Base-by-base conservation (phyloP, 176 grass and related monocot species). In the Cymbopogon citratus region DNA sequence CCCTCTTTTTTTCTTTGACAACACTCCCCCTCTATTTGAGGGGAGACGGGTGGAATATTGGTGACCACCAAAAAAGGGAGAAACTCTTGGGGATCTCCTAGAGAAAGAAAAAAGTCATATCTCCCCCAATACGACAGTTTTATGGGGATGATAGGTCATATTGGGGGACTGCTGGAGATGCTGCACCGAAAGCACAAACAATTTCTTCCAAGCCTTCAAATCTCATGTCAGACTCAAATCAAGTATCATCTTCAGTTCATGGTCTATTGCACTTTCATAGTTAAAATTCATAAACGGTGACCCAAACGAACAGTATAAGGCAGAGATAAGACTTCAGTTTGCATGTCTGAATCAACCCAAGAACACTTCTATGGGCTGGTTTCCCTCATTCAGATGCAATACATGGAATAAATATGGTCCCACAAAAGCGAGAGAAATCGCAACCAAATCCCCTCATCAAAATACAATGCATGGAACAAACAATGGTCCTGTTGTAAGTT, bases 331-430 rank as follows among this genome's bases (percentile, higher is more conserved):
- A 16, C 34, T 40, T 65, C n/a, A 62, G 72, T 69, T 66, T 67
- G n/a, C 33, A n/a, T 46, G 27, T 19, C 46, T 80, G 70, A 25
- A 49, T 76, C 41, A 71, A 83, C 12, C 48, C 75, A 78, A 83
- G 31, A 61, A 57, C 9, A 26, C 29, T 56, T 35, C 44, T 73
- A 66, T 57, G 15, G 63, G 63, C 19, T 24, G 29, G 4, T 25
- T 16, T 15, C 12, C 46, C 8, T 38, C 64, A 57, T 40, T 15
- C 31, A 69, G 54, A 80, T 80, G n/a, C 18, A 12, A 69, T 25
- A 52, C 1, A 67, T 54, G 45, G 44, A 80, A 68, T 13, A 52
- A 80, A 80, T 65, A 80, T 54, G 19, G 27, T 15, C 43, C 43
- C 44, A 38, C 33, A 68, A 65, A 46, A 48, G 31, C 67, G 12